Evolutionary conservation across 1,139 yeast species (phyloP).

Genomic region (Kurtzmaniella quercitrusa): DNA sequence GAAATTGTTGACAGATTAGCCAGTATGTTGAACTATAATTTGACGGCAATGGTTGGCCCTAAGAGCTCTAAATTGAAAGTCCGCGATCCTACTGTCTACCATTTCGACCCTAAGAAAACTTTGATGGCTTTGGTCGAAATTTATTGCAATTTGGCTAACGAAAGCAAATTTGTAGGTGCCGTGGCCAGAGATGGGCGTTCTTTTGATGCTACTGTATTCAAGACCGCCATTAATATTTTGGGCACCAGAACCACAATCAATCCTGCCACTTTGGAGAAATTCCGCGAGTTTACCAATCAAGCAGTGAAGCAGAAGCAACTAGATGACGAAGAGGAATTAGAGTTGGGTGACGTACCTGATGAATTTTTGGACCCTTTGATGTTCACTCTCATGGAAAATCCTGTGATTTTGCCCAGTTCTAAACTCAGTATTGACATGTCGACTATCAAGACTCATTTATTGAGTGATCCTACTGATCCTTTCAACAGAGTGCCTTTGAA

Average conservation of each 20-base stretch:
- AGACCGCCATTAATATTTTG: constrained; percentile 67
- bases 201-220: constrained; percentile 61
- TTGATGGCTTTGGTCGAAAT: constrained; percentile 70
- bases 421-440: constrained; percentile 81
- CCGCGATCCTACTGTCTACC: constrained; percentile 75
- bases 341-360: constrained; percentile 92
- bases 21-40: constrained; percentile 90
- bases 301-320: constrained; percentile 60
- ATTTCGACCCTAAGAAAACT: constrained; percentile 74
- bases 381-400: constrained; percentile 94
- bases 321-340: constrained; percentile 80
- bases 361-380: constrained; percentile 95
- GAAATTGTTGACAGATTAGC: constrained; percentile 94
- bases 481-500: constrained; percentile 90
- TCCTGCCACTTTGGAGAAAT: constrained; percentile 47
- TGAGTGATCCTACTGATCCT: constrained; percentile 95
- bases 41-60: constrained; percentile 91
- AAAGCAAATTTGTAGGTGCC: constrained; percentile 66
- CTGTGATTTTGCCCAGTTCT: constrained; percentile 86
- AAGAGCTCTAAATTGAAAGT: constrained; percentile 88
- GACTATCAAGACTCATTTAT: constrained; percentile 88
- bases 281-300: constrained; percentile 53
- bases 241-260: constrained; percentile 50
- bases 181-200: constrained; percentile 92
- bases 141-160: constrained; percentile 64